A percentile compares a stretch with the other conserved stretches of the same genome.
These are phyloP conservation scores for Allium cepa DNA, from an alignment of 106 monocot species.

Conservation along the genomic window DNA sequence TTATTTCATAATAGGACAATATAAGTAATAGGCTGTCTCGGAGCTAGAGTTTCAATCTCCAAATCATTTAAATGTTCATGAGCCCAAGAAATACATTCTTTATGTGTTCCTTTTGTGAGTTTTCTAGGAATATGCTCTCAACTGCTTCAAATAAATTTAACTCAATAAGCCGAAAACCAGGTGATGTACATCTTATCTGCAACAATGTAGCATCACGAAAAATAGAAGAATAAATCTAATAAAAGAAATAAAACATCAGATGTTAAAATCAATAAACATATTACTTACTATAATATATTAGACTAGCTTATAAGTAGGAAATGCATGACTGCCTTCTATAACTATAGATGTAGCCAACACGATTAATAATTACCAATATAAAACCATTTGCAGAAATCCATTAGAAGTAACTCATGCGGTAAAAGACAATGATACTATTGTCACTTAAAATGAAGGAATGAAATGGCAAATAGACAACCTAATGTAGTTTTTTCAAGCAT, in stretches of 20 bases:
- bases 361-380: background rate
- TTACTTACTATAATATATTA: background rate
- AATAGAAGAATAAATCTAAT: constrained; percentile 74
- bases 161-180: constrained; percentile 85
- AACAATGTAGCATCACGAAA: constrained; percentile 81
- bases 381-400: background rate
- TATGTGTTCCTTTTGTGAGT: constrained; percentile 59
- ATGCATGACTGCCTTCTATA: no score
- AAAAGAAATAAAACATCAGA: background rate
- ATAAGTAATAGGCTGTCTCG: constrained; percentile 26
- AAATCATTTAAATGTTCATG: constrained; percentile 69
- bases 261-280: background rate
- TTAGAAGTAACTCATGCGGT: background rate
- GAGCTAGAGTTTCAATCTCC: constrained; percentile 33
- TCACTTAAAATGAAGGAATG: background rate
- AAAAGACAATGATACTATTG: background rate
- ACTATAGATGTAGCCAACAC: no score
- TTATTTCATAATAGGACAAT: no score
- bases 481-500: no score
- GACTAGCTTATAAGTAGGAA: background rate
- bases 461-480: background rate
- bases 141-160: constrained; percentile 82
- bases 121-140: constrained; percentile 29
- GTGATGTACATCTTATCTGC: constrained; percentile 80
- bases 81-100: constrained; percentile 58